A percentile compares a stretch with the other conserved stretches of the same genome.
phyloP scores from a whole-genome alignment of 805 yeast genomes.

The Zygosaccharomyces rouxii region DNA sequence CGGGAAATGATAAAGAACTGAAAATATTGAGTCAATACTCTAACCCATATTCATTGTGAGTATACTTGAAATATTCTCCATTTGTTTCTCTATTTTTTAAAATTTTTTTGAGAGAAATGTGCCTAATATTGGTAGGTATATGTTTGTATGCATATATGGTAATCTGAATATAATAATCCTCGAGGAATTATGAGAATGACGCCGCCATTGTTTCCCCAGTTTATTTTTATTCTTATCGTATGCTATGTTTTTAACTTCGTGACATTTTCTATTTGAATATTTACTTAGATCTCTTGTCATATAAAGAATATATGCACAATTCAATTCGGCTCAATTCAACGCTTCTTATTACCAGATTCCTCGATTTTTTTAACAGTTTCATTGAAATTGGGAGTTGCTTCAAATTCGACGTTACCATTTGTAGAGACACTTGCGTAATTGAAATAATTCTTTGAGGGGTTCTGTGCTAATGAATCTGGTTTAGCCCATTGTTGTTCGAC shows the following conservation, averaged over 20 bases:
- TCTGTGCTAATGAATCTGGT: slow-evolving; percentile 8
- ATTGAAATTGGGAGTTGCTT: slow-evolving; percentile 21
- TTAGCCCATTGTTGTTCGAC: slow-evolving; percentile 2
- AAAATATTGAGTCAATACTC: background rate
- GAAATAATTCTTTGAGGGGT: slow-evolving; percentile 18
- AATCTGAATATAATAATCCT: background rate
- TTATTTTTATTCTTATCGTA: background rate
- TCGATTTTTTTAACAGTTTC: slow-evolving; percentile 10
- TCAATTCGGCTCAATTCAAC: background rate
- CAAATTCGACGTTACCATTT: slow-evolving; percentile 21
- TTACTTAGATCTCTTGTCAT: background rate
- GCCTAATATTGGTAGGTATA: background rate
- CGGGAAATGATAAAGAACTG: background rate
- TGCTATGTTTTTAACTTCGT: background rate
- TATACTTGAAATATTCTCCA: background rate
- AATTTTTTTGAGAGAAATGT: background rate
- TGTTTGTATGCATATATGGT: background rate
- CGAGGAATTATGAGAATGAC: background rate
- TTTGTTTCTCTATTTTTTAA: background rate
- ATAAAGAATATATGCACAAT: background rate
- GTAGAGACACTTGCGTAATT: slow-evolving; percentile 24
- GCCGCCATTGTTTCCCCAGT: background rate
- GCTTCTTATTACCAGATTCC: slow-evolving; percentile 6
- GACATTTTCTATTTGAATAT: background rate
- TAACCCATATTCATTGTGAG: background rate